Evolutionary conservation across 140 eudicot genomes (phyloP).

Genomic region (Ambrosia hybrid): DNA sequence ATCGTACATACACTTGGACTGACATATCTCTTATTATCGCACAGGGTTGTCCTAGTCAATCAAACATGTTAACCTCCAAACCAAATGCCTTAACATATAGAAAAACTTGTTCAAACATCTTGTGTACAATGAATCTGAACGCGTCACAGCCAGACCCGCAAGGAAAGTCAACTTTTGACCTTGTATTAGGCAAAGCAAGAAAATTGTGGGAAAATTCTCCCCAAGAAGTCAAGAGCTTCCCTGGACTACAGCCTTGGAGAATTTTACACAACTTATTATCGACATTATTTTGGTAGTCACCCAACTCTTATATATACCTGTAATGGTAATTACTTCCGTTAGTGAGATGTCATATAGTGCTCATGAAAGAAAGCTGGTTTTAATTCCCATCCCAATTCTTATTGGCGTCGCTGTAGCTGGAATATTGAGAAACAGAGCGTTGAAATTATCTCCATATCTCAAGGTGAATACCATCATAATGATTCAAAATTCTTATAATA

Average conservation of each 20-base stretch:
- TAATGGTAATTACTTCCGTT: constrained; percentile 63
- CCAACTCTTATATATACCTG: constrained; percentile 59
- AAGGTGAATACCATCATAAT: constrained; percentile 44
- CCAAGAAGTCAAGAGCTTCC: constrained; percentile 70
- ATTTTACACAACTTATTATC: constrained; percentile 70
- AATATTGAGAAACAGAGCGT: constrained; percentile 54
- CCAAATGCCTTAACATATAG: constrained; percentile 26
- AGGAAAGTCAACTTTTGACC: constrained; percentile 47
- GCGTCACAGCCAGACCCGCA: constrained; percentile 61
- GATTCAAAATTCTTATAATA: neutral
- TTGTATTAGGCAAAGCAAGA: constrained; percentile 49
- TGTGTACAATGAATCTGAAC: constrained; percentile 57
- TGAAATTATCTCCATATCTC: constrained; percentile 68
- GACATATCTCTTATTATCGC: constrained; percentile 16
- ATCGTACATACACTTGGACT: constrained; percentile 7
- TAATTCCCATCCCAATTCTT: constrained; percentile 67
- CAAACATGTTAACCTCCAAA: constrained; percentile 33
- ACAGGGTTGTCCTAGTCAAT: constrained; percentile 38
- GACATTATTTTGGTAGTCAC: constrained; percentile 61
- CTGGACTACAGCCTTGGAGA: constrained; percentile 71
- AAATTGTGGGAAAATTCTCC: constrained; percentile 75
- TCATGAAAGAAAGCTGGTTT: constrained; percentile 67
- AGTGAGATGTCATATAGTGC: constrained; percentile 90
- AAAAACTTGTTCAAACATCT: constrained; percentile 28
- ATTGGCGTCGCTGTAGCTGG: constrained; percentile 73